Evolutionary conservation across 257 asterid genomes (phyloP).

Genomic region (Ballota nigra): DNA sequence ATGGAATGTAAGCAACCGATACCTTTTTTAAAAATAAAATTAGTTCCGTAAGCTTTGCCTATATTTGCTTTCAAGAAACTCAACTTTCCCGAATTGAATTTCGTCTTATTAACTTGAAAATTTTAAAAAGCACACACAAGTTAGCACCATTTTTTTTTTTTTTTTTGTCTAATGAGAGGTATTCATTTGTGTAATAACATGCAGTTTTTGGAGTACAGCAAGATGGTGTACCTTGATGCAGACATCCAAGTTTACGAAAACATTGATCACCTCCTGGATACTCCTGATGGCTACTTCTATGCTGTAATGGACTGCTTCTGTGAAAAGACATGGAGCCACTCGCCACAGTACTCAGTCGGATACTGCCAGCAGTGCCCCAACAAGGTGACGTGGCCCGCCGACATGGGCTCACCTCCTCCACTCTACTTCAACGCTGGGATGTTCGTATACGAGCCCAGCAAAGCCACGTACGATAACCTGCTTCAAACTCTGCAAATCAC

Average conservation of each 20-base stretch:
- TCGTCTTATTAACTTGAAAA: too few relatives aligned
- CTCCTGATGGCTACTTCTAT: slow-evolving; percentile 51
- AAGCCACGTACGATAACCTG: slow-evolving; percentile 35
- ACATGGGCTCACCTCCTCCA: slow-evolving; percentile 54
- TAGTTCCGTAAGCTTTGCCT: too few relatives aligned
- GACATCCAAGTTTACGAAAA: slow-evolving; percentile 59
- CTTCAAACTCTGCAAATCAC: slow-evolving; percentile 43
- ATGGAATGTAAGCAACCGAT: slow-evolving; percentile 47
- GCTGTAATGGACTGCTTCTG: slow-evolving; percentile 69
- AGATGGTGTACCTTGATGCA: slow-evolving; percentile 63
- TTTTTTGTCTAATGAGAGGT: too few relatives aligned
- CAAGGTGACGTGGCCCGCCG: slow-evolving; percentile 50
- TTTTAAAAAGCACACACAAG: neutral
- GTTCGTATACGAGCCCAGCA: slow-evolving; percentile 57
- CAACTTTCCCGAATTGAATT: too few relatives aligned
- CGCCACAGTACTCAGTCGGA: slow-evolving; percentile 43
- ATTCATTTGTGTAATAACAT: neutral
- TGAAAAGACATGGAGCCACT: slow-evolving; percentile 58
- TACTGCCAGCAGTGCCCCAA: slow-evolving; percentile 67
- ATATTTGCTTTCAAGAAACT: too few relatives aligned
- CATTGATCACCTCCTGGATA: slow-evolving; percentile 56
- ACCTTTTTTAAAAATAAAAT: too few relatives aligned
- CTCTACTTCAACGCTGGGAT: slow-evolving; percentile 63
- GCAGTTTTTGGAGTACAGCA: slow-evolving; percentile 57
- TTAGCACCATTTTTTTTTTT: neutral